A percentile compares a stretch with the other conserved stretches of the same genome.
Evolutionary conservation across 169 alveolate species (phyloP).

Genomic region (Cryptosporidium baileyi): DNA sequence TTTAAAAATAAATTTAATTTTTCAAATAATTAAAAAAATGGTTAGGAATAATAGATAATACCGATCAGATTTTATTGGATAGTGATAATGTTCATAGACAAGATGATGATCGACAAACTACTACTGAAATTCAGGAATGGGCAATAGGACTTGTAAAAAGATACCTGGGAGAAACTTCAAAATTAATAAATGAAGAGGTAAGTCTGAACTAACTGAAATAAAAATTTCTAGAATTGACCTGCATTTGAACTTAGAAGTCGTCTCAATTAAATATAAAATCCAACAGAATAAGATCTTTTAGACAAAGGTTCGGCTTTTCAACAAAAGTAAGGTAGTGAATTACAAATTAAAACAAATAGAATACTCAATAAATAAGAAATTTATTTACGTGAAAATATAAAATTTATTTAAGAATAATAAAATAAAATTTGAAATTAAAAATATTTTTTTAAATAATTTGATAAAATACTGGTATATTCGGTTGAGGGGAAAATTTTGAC

Average conservation of each 20-base stretch:
- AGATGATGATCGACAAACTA: constrained; percentile 66
- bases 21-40: background rate
- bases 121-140: constrained; percentile 68
- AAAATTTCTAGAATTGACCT: background rate
- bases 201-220: background rate
- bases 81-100: constrained; percentile 53
- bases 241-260: background rate
- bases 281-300: constrained; percentile 14
- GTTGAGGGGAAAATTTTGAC: too few species aligned
- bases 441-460: too few species aligned
- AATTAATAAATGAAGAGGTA: constrained; percentile 43
- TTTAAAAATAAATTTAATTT: too few species aligned
- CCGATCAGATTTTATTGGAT: constrained; percentile 1
- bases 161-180: constrained; percentile 43
- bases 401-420: background rate
- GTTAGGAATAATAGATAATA: constrained; percentile 44
- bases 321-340: constrained; percentile 5
- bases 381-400: background rate
- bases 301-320: constrained; percentile 65
- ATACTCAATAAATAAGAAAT: background rate
- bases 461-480: too few species aligned
- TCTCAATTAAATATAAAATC: background rate
- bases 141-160: constrained; percentile 52
- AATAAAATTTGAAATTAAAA: background rate
- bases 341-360: background rate